Evolutionary conservation across 2,329 filamentous ascomycete genomes (phyloP).

Genomic region (Cyphellophora attinorum): DNA sequence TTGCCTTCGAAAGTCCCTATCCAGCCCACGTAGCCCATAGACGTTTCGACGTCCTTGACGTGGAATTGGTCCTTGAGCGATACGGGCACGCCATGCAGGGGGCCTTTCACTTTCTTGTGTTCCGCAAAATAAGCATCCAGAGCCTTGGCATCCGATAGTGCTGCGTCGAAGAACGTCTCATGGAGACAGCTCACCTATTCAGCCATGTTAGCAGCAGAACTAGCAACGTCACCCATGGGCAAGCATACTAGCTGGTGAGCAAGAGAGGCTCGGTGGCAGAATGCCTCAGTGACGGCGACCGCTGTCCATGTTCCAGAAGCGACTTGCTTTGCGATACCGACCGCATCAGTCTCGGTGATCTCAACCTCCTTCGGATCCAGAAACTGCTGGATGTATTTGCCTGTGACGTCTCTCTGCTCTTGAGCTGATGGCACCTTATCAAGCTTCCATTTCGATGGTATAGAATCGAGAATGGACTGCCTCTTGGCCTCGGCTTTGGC

Average conservation of each 20-base stretch:
- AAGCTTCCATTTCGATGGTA: slow-evolving; percentile 49
- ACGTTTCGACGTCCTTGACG: slow-evolving; percentile 42
- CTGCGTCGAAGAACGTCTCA: slow-evolving; percentile 46
- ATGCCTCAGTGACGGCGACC: slow-evolving; percentile 44
- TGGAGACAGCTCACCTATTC: slow-evolving; percentile 40
- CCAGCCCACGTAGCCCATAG: slow-evolving; percentile 58
- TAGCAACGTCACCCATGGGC: slow-evolving; percentile 19
- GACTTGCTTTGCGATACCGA: slow-evolving; percentile 46
- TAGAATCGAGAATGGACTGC: slow-evolving; percentile 41
- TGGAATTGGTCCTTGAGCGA: slow-evolving; percentile 43
- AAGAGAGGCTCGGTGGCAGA: slow-evolving; percentile 47
- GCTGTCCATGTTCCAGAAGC: slow-evolving; percentile 47
- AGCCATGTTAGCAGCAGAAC: background rate
- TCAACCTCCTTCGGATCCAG: slow-evolving; percentile 44
- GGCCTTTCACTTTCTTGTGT: slow-evolving; percentile 40
- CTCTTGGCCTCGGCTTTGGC: slow-evolving; percentile 42
- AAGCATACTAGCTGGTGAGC: slow-evolving; percentile 50
- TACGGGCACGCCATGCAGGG: slow-evolving; percentile 54
- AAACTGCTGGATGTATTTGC: slow-evolving; percentile 47
- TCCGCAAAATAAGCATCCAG: slow-evolving; percentile 38
- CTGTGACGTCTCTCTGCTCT: slow-evolving; percentile 48
- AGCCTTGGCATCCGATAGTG: slow-evolving; percentile 37
- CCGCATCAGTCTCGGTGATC: slow-evolving; percentile 52
- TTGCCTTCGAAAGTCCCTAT: slow-evolving; percentile 51
- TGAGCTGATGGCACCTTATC: slow-evolving; percentile 36